Base-by-base conservation (phyloP, 176 grass and related monocot species). In the Paspalum vaginatum region DNA sequence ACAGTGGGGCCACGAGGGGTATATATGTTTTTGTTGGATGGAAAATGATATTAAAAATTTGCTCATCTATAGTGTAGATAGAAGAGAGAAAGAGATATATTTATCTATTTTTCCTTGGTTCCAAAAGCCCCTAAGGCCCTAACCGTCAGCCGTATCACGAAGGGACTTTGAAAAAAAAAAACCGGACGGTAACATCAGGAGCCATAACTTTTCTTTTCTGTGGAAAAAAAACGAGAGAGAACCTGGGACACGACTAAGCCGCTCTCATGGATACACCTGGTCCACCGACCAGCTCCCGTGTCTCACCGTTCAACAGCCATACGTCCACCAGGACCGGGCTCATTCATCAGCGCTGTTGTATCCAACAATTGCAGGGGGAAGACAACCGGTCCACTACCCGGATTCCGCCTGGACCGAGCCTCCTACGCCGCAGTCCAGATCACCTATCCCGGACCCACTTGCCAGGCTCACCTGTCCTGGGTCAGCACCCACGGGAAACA, bases 401-500 rank as follows among this genome's bases (percentile, higher is more conserved):
- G 38, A 41, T 11, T 2, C n/a, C 16, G 7, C 18, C 43, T 84
- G 49, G 39, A 84, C 81, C 54, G 18, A 26, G 45, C 75, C 32
- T 65, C 37, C 68, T 75, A 77, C 76, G 11, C 47, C 76, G 65
- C 66, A 47, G 13, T 25, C 48, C 6, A 27, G 58, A 21, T 11
- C 40, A 3, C 56, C 2, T 16, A 5, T 0, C 1, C 5, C 8
- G 48, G 45, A 16, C 82, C 72, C 71, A 89, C 77, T 22, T 70
- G 65, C 1, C 77, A 89, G 77, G 0, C 26, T 89, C 56, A 47
- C 27, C 40, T 37, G 18, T 48, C 5, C 10, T 81, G 73, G 66
- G 82, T 83, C 78, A 56, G 21, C 82, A 82, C 51, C 72, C 72
- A 89, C 66, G 72, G 57, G 78, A 43, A 73, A 82, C 83, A 25